Evolutionary conservation across 495 filamentous ascomycete genomes (phyloP).

Genomic region (Tirmania nivea): DNA sequence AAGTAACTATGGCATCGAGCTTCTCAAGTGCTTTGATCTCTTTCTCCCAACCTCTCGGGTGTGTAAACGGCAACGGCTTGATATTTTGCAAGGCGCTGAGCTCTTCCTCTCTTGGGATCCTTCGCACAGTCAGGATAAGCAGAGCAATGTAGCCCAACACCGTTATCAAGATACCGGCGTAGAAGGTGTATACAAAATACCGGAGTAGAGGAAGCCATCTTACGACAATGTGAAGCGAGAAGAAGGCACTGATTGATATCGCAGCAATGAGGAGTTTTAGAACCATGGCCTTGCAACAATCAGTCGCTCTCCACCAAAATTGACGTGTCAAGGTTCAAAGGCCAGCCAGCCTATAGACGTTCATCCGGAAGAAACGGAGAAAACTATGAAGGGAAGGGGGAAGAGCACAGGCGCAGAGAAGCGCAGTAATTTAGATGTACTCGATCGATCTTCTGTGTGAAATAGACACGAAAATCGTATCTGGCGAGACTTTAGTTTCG

Average conservation of each 20-base stretch:
- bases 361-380: no score
- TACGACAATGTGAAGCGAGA: constrained; percentile 6
- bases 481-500: no score
- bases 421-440: no score
- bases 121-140: constrained; percentile 8
- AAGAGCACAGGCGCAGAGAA: no score
- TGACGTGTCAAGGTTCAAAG: no score
- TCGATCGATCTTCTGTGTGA: no score
- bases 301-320: not conserved
- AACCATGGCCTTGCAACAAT: not conserved
- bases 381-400: no score
- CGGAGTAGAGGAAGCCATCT: constrained; percentile 14
- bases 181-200: constrained; percentile 18
- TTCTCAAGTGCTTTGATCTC: constrained; percentile 5
- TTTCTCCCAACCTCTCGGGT: constrained; percentile 6
- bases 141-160: constrained; percentile 5
- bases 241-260: not conserved
- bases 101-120: constrained; percentile 1
- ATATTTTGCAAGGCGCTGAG: constrained; percentile 6
- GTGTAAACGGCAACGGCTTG: constrained; percentile 12
- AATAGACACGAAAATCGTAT: no score
- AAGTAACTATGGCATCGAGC: constrained; percentile 26
- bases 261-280: not conserved
- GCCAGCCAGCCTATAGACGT: no score
- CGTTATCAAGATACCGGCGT: constrained; percentile 6